Base-by-base conservation (phyloP, 1,284 basidiomycete species). In the Heimioporus retisporus region DNA sequence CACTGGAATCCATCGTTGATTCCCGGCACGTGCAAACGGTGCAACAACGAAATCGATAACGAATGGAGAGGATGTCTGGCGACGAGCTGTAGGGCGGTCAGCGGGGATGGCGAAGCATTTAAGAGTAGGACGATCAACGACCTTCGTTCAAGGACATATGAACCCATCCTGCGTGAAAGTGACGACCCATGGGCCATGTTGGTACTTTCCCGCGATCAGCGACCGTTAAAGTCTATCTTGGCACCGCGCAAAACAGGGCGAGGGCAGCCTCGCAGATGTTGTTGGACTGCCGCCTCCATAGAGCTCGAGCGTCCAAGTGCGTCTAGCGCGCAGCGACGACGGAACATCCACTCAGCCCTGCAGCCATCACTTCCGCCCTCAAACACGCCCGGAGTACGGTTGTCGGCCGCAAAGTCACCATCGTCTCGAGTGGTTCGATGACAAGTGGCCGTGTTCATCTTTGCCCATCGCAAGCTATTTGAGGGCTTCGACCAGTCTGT, bases 371-470 rank as follows among this genome's bases (percentile, higher is more conserved):
- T 0, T 73, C 75, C n/a, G 83, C 86, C 4, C 81, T 95, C 62
- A 85, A 80, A 64, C 72, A 83, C 6, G 80, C 81, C 1, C 91
- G 89, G 89, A 83, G 85, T 10, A 78, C 80, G 18, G 89, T 92
- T 7, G n/a, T n/a, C n/a, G n/a, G n/a, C n/a, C n/a, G n/a, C n/a
- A n/a, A n/a, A n/a, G n/a, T n/a, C n/a, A 86, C 87, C 3, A 72
- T 96, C 6, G 85, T 94, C 3, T 93, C 94, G 1, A 90, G 86
- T 10, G 94, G 94, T 0, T 91, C 94, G 6, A 88, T 94, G 88
- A 96, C 94, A n/a, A 96, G 96, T 71, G 48, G 94, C 93, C 0
- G 80, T 95, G 3, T 94, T 96, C 74, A 83, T 92, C 23, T 86
- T 86, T 66, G 86, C 89, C 2, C 92, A 92, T 77, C 88, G 92